These are phyloP conservation scores for Ustanciosporium gigantosporum DNA, from an alignment of 1,284 basidiomycete species.

Conservation along the genomic window DNA sequence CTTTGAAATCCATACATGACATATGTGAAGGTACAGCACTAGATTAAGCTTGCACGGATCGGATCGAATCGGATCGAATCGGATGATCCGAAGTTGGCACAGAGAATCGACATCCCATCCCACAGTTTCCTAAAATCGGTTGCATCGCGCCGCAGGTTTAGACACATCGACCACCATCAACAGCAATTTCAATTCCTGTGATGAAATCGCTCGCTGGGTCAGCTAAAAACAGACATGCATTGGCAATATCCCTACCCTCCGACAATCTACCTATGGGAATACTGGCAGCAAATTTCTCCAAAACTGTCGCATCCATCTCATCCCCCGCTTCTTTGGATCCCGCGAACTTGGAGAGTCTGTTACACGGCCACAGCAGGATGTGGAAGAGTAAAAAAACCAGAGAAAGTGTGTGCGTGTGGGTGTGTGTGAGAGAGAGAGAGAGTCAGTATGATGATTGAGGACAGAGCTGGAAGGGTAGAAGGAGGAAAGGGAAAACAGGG, in stretches of 20 bases:
- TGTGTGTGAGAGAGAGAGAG: no score
- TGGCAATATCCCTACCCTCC: constrained; percentile 26
- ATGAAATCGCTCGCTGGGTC: constrained; percentile 15
- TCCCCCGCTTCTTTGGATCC: constrained; percentile 20
- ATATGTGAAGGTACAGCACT: no score
- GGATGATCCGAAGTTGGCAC: no score
- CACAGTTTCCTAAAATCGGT: background rate
- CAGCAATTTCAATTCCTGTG: constrained; percentile 32
- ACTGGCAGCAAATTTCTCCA: constrained; percentile 18
- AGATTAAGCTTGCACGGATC: no score
- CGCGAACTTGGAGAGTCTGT: constrained; percentile 23
- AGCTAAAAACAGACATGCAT: constrained; percentile 40
- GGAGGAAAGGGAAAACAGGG: no score
- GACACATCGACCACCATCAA: constrained; percentile 38
- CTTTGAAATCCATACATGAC: no score
- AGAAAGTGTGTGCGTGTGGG: no score
- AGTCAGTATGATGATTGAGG: background rate
- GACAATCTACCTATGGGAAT: constrained; percentile 29
- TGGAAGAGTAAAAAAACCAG: no score
- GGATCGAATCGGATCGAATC: no score
- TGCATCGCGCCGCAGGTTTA: constrained; percentile 1
- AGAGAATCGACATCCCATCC: no score
- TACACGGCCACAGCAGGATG: no score
- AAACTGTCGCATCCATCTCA: background rate
- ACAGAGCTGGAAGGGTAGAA: background rate